Percentiles rank a stretch among this genome's conserved stretches.
phyloP scores from a whole-genome alignment of 805 yeast species.

The Zygotorulaspora danielsina region DNA sequence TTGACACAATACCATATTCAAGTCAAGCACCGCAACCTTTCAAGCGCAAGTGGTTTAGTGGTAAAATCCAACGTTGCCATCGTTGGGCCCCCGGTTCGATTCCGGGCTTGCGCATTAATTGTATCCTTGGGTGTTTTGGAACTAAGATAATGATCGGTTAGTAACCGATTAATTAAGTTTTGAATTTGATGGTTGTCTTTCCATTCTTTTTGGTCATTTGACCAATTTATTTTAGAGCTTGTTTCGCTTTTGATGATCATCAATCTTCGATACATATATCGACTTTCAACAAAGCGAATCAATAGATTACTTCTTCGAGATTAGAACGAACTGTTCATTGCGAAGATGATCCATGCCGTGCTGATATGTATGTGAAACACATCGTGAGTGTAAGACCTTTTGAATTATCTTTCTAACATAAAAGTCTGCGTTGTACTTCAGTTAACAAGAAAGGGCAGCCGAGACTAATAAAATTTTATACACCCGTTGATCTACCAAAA shows the following conservation, averaged over 20 bases:
- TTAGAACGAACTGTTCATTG: neutral
- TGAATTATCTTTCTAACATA: constrained; percentile 7
- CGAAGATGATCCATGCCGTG: constrained; percentile 76
- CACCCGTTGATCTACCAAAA: constrained; percentile 80
- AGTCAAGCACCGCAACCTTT: neutral
- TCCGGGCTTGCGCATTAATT: constrained; percentile 34
- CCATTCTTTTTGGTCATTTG: too few species aligned
- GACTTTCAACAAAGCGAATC: too few species aligned
- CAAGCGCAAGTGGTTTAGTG: constrained; percentile 36
- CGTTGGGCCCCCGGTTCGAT: constrained; percentile 38
- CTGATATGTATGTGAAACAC: constrained; percentile 56
- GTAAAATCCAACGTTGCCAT: constrained; percentile 38
- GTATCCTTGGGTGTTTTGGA: too few species aligned
- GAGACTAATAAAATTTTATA: constrained; percentile 83
- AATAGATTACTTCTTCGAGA: neutral
- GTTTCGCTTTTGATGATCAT: neutral
- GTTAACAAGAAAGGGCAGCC: constrained; percentile 91
- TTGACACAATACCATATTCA: neutral
- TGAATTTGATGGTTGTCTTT: neutral
- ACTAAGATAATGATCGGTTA: neutral
- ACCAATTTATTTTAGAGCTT: neutral
- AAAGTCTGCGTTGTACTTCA: constrained; percentile 22
- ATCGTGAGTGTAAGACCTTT: neutral
- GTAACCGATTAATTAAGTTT: too few species aligned
- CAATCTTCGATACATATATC: too few species aligned